phyloP scores from a whole-genome alignment of 176 grass and related monocot genomes.

The Zoysia japonica region DNA sequence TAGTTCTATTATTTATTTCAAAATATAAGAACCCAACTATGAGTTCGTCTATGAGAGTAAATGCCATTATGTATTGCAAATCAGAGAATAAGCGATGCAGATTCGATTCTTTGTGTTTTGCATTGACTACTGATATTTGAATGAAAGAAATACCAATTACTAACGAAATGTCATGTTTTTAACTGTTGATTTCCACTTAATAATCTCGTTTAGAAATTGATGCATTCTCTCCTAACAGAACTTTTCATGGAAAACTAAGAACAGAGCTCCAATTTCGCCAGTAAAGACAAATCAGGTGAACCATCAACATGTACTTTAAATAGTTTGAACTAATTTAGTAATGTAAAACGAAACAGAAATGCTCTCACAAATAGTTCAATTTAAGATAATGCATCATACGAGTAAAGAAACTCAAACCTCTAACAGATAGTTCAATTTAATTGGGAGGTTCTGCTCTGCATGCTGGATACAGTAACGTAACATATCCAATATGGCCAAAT shows the following conservation, averaged over 20 bases:
- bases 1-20: not conserved
- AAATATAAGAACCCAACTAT: no score
- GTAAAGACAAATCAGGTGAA: constrained; percentile 9
- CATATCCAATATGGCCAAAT: constrained; percentile 64
- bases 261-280: not conserved
- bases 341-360: not conserved
- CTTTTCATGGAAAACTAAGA: not conserved
- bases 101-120: no score
- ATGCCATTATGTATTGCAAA: no score
- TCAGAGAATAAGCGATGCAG: no score
- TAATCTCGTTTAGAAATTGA: no score
- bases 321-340: not conserved
- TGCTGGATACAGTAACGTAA: constrained; percentile 62
- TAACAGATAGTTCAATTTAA: constrained; percentile 47
- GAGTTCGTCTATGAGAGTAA: no score
- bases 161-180: no score
- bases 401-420: constrained; percentile 51
- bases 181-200: no score
- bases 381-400: not conserved
- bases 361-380: not conserved
- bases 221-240: not conserved
- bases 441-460: constrained; percentile 63
- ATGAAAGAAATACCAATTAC: no score
- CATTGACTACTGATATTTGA: no score
- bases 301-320: not conserved